Conservation (phyloP, 129 eudicot genomes). For the Flaveria brownii region DNA sequence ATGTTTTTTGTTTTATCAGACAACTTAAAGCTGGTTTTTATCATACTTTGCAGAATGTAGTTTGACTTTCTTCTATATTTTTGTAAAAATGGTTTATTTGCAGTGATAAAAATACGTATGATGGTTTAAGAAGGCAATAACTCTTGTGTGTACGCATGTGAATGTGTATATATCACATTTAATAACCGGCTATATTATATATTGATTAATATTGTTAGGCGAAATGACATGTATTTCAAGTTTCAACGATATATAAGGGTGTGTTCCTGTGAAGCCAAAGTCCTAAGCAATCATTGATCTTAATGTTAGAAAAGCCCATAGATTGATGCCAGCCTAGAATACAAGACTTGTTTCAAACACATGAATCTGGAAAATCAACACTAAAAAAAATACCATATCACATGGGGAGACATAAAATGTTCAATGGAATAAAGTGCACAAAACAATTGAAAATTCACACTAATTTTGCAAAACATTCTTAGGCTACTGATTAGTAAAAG, state of each 20-base stretch:
- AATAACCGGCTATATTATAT: not conserved
- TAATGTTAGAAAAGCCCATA: not conserved
- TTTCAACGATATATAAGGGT: not conserved
- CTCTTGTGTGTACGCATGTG: not conserved
- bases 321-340: slow-evolving; percentile 6
- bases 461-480: not conserved
- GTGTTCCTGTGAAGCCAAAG: not conserved
- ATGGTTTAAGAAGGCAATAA: slow-evolving; percentile 9
- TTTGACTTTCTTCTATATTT: not conserved
- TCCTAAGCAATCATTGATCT: slow-evolving; percentile 6
- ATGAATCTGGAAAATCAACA: not conserved
- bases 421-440: not conserved
- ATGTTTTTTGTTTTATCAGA: not conserved
- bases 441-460: slow-evolving; percentile 1
- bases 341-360: not conserved
- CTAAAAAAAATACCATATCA: not conserved
- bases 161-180: not conserved
- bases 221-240: not conserved
- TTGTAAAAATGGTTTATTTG: slow-evolving; percentile 7
- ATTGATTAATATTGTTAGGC: not conserved
- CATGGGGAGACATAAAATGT: not conserved
- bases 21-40: not conserved
- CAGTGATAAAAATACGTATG: not conserved
- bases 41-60: slow-evolving; percentile 4
- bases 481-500: not conserved